Evolutionary conservation across 2,329 filamentous ascomycete species (phyloP), one percentile per base, ranked within the genome.

Genomic region (Sclerotinia sclerotiorum): DNA sequence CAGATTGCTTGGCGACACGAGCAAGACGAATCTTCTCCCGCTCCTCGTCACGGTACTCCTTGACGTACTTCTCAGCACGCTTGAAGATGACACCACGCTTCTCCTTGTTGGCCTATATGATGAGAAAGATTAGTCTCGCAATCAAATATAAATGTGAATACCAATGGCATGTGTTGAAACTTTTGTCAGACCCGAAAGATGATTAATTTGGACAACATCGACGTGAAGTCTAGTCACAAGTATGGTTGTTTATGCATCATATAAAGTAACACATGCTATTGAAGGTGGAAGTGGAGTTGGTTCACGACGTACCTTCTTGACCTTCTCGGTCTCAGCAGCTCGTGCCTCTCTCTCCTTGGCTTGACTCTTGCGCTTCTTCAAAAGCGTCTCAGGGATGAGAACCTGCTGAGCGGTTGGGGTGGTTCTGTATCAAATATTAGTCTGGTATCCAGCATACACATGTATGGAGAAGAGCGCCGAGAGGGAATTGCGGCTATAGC

Each of bases 281-380:
- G 27, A 27, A 32, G 21, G 13, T 51, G 8, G 17, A 21, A 5
- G 7, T 24, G n/a, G 21, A 5, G 5, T 39, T 5, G 32, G 8
- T 21, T 27, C 10, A 2, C 69, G 67, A 73, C 70, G 67, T 69
- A 98, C 95, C 87, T 92, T 87, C 87, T 95, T 95, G 84, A 89
- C 91, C 87, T 97, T 91, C 84, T 93, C 87, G 75, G 88, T 82
- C 79, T 92, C 91, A 75, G 91, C 87, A 76, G 87, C 83, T 81
- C 90, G 90, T 84, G 94, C 92, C 82, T 95, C 94, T 82, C 94
- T 92, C 82, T 94, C 93, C 90, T 97, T 97, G 90, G 99, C 95
- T 86, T 97, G 94, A 83, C 89, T 93, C 93, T 99, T 99, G 87
- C 95, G 92, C 93, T 99, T 99, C 92, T 99, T 99, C 83, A 99